phyloP scores from a whole-genome alignment of 352 stramenopile genomes.

The Phytophthora pluvialis region DNA sequence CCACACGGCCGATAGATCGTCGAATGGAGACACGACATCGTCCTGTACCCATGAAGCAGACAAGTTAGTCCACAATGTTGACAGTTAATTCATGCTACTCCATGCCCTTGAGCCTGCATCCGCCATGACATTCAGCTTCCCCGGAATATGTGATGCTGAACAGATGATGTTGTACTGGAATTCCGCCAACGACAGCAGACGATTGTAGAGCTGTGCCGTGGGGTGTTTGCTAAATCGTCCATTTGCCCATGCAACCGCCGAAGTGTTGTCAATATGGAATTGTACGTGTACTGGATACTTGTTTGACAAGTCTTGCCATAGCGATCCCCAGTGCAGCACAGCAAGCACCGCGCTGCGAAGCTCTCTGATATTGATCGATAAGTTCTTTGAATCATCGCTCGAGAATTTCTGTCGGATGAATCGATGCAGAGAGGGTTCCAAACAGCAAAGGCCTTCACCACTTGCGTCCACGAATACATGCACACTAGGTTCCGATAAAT shows the following conservation, averaged over 20 bases:
- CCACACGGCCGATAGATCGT: constrained; percentile 31
- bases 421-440: neutral
- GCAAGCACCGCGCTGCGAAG: constrained; percentile 21
- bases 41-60: constrained; percentile 10
- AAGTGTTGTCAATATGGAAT: constrained; percentile 27
- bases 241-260: constrained; percentile 15
- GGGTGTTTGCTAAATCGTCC: neutral
- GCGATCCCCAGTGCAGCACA: constrained; percentile 11
- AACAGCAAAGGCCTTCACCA: constrained; percentile 9
- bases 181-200: constrained; percentile 22
- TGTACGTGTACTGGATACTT: neutral
- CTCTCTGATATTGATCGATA: constrained; percentile 30
- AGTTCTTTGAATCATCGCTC: neutral
- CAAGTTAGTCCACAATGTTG: constrained; percentile 16
- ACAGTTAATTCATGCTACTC: constrained; percentile 3
- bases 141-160: constrained; percentile 26
- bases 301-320: neutral
- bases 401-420: constrained; percentile 20
- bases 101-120: constrained; percentile 27
- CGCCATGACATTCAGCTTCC: constrained; percentile 19
- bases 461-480: constrained; percentile 32
- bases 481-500: neutral
- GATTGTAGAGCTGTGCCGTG: constrained; percentile 12
- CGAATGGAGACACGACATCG: neutral
- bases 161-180: constrained; percentile 27